Evolutionary conservation across 108 stramenopile species (phyloP), one percentile per base, ranked within the genome.

Genomic region (Cyclotella kingstonii): DNA sequence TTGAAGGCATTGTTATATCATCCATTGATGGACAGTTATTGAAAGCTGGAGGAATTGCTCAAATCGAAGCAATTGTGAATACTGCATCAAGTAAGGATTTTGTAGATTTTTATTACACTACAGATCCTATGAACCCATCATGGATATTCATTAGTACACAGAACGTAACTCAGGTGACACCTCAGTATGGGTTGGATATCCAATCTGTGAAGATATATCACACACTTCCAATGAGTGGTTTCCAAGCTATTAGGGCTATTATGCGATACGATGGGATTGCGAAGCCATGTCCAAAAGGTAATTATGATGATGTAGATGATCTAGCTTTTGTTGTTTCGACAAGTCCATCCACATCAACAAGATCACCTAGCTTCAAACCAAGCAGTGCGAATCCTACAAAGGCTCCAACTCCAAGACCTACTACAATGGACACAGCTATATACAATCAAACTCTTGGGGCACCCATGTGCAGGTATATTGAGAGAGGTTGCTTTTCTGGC

Each of bases 301-400:
- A 39, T n/a, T 56, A 56, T 39, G 55, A 56, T 12, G 55, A 56
- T 26, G 29, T 56, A 12, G 55, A 56, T 42, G 55, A 56, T 31
- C 33, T 56, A 18, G 55, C 28, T 12, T 56, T 56, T 14, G 40
- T 26, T 27, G 55, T 56, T n/a, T n/a, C n/a, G n/a, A n/a, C n/a
- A n/a, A n/a, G n/a, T n/a, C n/a, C n/a, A n/a, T n/a, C n/a, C n/a
- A n/a, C n/a, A n/a, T n/a, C n/a, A n/a, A n/a, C n/a, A n/a, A n/a
- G n/a, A n/a, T n/a, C n/a, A n/a, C n/a, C n/a, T n/a, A n/a, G n/a
- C n/a, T n/a, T n/a, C n/a, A n/a, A n/a, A n/a, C n/a, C n/a, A n/a
- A n/a, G n/a, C n/a, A n/a, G n/a, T n/a, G n/a, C n/a, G n/a, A n/a
- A n/a, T n/a, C n/a, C n/a, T n/a, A n/a, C n/a, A n/a, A n/a, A n/a